Conservation (phyloP, 179 eudicot species). For the Pouteria campechiana region DNA sequence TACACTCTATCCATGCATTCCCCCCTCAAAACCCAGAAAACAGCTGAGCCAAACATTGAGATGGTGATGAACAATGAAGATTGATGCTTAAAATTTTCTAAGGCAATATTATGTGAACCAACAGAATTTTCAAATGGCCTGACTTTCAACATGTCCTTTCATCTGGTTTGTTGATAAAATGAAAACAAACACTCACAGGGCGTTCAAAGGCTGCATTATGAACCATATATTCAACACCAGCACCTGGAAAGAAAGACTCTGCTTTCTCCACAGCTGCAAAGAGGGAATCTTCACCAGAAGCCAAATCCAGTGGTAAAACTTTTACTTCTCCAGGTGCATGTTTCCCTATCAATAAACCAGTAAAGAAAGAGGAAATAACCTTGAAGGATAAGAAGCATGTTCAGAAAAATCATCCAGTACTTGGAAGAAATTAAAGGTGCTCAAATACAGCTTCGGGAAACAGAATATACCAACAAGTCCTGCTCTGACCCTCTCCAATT, state of each 20-base stretch:
- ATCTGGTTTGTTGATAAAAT: too few species aligned
- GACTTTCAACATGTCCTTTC: too few species aligned
- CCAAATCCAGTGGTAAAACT: slow-evolving; percentile 80
- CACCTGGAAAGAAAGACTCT: slow-evolving; percentile 55
- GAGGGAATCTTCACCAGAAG: slow-evolving; percentile 65
- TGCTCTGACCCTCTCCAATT: slow-evolving; percentile 66
- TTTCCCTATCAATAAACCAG: slow-evolving; percentile 37
- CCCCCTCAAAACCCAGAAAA: too few species aligned
- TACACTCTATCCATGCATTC: too few species aligned
- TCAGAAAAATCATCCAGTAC: not conserved
- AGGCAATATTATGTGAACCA: too few species aligned
- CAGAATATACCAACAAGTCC: slow-evolving; percentile 50
- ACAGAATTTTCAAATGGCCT: too few species aligned
- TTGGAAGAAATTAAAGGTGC: not conserved
- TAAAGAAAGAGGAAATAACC: not conserved
- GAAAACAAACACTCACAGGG: slow-evolving; percentile 46
- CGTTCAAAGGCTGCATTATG: slow-evolving; percentile 97
- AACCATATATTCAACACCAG: slow-evolving; percentile 79
- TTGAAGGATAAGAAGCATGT: not conserved
- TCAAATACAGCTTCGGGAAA: too few species aligned
- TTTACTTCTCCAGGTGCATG: slow-evolving; percentile 73
- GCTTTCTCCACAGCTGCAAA: slow-evolving; percentile 60
- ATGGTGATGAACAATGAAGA: too few species aligned
- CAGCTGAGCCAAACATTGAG: too few species aligned
- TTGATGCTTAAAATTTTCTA: too few species aligned